Percentiles rank a stretch among this genome's conserved stretches.
Evolutionary conservation across 257 asterid species (phyloP).

Genomic region (Marsdenia floribunda): DNA sequence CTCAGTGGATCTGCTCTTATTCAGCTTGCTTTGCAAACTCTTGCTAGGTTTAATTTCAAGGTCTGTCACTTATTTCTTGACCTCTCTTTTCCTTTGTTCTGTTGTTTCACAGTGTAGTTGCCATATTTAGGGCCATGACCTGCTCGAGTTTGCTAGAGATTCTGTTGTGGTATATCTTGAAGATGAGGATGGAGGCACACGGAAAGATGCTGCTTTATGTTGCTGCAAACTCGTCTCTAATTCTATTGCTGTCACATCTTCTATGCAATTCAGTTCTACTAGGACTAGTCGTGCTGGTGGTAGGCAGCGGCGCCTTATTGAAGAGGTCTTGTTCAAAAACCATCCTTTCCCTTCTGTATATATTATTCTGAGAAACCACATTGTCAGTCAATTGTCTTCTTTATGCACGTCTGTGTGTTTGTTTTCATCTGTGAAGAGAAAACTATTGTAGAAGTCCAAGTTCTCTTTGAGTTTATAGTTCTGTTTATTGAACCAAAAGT

Average conservation of each 20-base stretch:
- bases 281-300: conserved; percentile 87
- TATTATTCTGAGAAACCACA: not conserved
- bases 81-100: conserved; percentile 4
- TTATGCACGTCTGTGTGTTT: not conserved
- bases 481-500: not conserved
- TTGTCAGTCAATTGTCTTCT: not conserved
- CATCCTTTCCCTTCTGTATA: not conserved
- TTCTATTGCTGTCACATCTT: conserved; percentile 66
- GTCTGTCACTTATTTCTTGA: conserved; percentile 30
- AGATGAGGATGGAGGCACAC: conserved; percentile 92
- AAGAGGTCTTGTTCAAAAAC: conserved; percentile 60
- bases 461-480: not conserved
- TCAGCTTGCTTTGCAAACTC: conserved; percentile 93
- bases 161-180: conserved; percentile 85
- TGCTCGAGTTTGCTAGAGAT: conserved; percentile 90
- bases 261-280: conserved; percentile 64
- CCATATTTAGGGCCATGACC: conserved; percentile 80
- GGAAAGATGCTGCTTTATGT: conserved; percentile 97
- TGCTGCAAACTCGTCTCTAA: conserved; percentile 90
- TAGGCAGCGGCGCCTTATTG: conserved; percentile 86
- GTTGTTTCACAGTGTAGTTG: conserved; percentile 13
- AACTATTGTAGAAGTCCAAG: not conserved
- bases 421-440: not conserved
- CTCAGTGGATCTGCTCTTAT: conserved; percentile 82
- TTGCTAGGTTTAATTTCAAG: conserved; percentile 83